Evolutionary conservation across 805 yeast species (phyloP).

Genomic region (Zygotorulaspora chibaensis): DNA sequence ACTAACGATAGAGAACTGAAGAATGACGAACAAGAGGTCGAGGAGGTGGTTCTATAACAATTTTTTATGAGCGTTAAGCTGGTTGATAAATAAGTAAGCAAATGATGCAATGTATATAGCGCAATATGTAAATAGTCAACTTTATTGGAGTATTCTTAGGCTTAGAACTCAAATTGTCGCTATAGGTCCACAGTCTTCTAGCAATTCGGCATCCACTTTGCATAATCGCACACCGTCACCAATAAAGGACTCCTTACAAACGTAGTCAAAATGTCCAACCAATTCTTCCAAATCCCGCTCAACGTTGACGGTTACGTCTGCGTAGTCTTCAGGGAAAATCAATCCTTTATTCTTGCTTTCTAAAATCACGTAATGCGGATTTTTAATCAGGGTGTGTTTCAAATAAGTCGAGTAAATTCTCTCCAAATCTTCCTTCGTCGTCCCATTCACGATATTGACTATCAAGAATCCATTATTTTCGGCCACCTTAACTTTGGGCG

Average conservation of each 20-base stretch:
- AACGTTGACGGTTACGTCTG: slow-evolving; percentile 35
- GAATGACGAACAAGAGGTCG: slow-evolving; percentile 10
- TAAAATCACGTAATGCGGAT: slow-evolving; percentile 20
- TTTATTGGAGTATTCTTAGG: neutral
- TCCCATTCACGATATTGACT: slow-evolving; percentile 50
- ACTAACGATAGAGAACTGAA: slow-evolving; percentile 3
- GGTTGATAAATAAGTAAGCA: neutral
- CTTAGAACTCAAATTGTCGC: neutral
- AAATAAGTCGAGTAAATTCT: slow-evolving; percentile 31
- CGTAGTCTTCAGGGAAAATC: slow-evolving; percentile 34
- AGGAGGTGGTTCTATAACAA: slow-evolving; percentile 12
- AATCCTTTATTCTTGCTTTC: slow-evolving; percentile 14
- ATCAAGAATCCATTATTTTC: slow-evolving; percentile 52
- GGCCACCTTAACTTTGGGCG: slow-evolving; percentile 25
- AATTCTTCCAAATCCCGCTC: slow-evolving; percentile 43
- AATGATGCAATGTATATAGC: slow-evolving; percentile 7
- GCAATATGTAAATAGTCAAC: slow-evolving; percentile 12
- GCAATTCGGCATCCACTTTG: slow-evolving; percentile 16
- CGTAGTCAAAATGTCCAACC: slow-evolving; percentile 32
- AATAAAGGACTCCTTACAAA: slow-evolving; percentile 24
- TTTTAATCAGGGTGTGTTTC: slow-evolving; percentile 27
- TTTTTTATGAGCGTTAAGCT: neutral
- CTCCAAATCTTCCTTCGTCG: slow-evolving; percentile 44
- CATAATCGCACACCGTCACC: slow-evolving; percentile 25
- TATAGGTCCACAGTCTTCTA: neutral